phyloP scores from a whole-genome alignment of 2,329 filamentous ascomycete species.

The Claviceps sp. region DNA sequence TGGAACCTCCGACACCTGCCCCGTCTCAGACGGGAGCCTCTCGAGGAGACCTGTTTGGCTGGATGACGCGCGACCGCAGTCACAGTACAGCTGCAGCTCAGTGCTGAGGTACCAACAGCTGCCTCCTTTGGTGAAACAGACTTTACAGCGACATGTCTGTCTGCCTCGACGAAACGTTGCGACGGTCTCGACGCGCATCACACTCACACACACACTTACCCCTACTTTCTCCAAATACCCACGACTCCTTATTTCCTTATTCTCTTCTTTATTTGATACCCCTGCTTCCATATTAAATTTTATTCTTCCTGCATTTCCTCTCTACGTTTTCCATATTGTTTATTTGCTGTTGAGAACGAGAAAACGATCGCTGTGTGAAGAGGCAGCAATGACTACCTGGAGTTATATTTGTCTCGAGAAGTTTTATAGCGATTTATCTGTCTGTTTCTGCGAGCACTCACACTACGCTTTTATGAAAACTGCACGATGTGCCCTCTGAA shows the following conservation, averaged over 20 bases:
- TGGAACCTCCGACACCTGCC: slow-evolving; percentile 20
- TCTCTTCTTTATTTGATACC: slow-evolving; percentile 6
- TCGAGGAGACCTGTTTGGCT: slow-evolving; percentile 32
- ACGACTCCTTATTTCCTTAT: not conserved
- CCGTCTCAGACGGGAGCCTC: slow-evolving; percentile 16
- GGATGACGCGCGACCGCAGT: slow-evolving; percentile 37
- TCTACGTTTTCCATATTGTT: not conserved
- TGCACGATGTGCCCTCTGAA: not conserved
- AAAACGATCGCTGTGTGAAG: not conserved
- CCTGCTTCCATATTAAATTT: slow-evolving; percentile 1
- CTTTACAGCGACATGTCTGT: not conserved
- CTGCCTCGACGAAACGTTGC: not conserved
- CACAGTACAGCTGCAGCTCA: slow-evolving; percentile 14
- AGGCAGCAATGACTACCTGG: not conserved
- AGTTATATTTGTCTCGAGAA: not conserved
- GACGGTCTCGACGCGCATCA: not conserved
- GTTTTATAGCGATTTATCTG: not conserved
- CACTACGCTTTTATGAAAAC: not conserved
- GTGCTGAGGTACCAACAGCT: slow-evolving; percentile 2
- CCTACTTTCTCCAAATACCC: not conserved
- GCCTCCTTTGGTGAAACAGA: not conserved
- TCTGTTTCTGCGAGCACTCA: not conserved
- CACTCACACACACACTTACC: not conserved
- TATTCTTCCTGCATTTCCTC: not conserved
- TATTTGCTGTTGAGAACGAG: not conserved